Conservation (phyloP, 2,329 filamentous ascomycete genomes). For the Fusarium aywerte region DNA sequence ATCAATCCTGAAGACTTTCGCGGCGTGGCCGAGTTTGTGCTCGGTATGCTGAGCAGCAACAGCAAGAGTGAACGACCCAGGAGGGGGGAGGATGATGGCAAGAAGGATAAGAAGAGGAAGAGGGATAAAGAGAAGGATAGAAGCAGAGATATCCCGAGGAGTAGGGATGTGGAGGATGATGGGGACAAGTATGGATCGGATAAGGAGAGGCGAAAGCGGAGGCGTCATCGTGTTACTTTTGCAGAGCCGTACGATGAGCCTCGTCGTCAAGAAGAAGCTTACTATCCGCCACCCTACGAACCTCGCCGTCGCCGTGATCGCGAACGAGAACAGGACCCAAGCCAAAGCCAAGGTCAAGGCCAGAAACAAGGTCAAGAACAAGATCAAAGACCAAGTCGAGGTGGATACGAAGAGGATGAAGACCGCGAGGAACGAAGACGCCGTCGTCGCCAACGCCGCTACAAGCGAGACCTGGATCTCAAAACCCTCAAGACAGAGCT, state of each 20-base stretch:
- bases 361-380: neutral
- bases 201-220: constrained; percentile 35
- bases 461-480: constrained; percentile 35
- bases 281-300: constrained; percentile 26
- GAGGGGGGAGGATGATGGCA: constrained; percentile 20
- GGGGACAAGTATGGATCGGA: constrained; percentile 32
- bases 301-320: neutral
- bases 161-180: constrained; percentile 17
- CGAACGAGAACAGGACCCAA: neutral
- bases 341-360: neutral
- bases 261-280: constrained; percentile 21
- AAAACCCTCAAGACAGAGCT: constrained; percentile 41
- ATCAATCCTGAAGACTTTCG: constrained; percentile 41
- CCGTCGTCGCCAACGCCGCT: constrained; percentile 32
- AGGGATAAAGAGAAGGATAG: constrained; percentile 27
- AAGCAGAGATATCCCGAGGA: constrained; percentile 20
- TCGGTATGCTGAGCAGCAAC: constrained; percentile 35
- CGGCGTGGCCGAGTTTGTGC: constrained; percentile 40
- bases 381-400: neutral
- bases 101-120: constrained; percentile 33
- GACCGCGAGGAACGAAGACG: constrained; percentile 35
- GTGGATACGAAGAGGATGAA: constrained; percentile 2
- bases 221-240: constrained; percentile 40
- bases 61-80: constrained; percentile 21
- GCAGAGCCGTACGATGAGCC: constrained; percentile 38